Base-by-base conservation (phyloP, 2,329 filamentous ascomycete species). In the Diaporthe australafricana region DNA sequence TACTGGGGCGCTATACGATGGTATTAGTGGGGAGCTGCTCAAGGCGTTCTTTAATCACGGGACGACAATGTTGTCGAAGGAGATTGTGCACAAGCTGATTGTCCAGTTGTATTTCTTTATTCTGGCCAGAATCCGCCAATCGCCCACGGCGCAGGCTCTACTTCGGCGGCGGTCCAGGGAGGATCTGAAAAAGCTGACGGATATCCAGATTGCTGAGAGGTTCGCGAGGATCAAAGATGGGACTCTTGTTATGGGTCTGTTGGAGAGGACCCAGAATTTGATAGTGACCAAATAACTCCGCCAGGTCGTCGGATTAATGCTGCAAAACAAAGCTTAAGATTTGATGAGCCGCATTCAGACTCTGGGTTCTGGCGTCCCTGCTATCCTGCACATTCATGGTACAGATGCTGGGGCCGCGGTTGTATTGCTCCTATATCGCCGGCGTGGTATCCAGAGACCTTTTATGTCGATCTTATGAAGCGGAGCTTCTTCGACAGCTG, bases 11-110 rank as follows among this genome's bases (percentile, higher is more conserved):
- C 82, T 97, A 11, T 98, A 97, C 78, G 89, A 92, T 62, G 95
- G 94, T 6, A 84, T 97, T 0, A 87, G 87, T 17, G 93, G 91
- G 5, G 94, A 97, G 81, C 86, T 97, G 3, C 81, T 95, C 11
- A 95, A 95, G 77, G 93, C 93, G 0, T 97, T 97, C 83, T 91
- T 98, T 77, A 91, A 90, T 27, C 94, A 98, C 77, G 95, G 95
- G 0, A 88, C 95, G 66, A 96, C 94, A 1, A 97, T 97, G 93
- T 84, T 96, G 68, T 90, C 93, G 72, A 98, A 98, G 81, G 93
- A 96, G 70, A 83, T 89, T 6, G 88, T 96, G 11, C 93, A 97
- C 79, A 86, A 88, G 35, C 80, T 91, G 20, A 89, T 97, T 70
- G 88, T 97, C 72, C 89, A 89, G 74, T 77, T 92, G 5, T 97